Evolutionary conservation across 768 basidiomycete species (phyloP).

Genomic region (Xerocomus brunneocitrinus): DNA sequence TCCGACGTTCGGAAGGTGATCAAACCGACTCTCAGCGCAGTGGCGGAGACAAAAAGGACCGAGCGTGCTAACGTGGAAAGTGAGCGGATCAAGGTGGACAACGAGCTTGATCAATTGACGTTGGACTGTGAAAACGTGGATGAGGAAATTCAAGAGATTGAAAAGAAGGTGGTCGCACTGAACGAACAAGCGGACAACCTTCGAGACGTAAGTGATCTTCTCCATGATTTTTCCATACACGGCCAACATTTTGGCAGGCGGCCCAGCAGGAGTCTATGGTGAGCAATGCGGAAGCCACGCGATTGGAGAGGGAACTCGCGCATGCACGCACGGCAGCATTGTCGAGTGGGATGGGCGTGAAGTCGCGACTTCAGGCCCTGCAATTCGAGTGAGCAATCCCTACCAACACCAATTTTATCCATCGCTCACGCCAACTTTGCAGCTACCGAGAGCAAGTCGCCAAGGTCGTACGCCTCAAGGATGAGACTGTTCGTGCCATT

Average conservation of each 20-base stretch:
- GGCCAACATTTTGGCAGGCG: constrained; percentile 41
- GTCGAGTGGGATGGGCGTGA: constrained; percentile 78
- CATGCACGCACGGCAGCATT: constrained; percentile 72
- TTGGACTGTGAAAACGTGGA: constrained; percentile 78
- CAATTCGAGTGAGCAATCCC: constrained; percentile 61
- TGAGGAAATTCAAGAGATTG: constrained; percentile 68
- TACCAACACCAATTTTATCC: neutral
- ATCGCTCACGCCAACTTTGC: constrained; percentile 6
- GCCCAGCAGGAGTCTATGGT: constrained; percentile 71
- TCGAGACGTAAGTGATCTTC: constrained; percentile 58
- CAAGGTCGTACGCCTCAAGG: constrained; percentile 66
- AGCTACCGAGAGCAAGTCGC: constrained; percentile 80
- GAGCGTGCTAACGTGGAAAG: constrained; percentile 70
- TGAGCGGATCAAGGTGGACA: constrained; percentile 74
- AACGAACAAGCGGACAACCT: constrained; percentile 78
- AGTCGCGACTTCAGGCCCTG: constrained; percentile 68
- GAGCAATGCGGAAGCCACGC: constrained; percentile 59
- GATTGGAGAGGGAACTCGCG: constrained; percentile 67
- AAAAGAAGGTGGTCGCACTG: constrained; percentile 64
- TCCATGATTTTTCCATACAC: neutral
- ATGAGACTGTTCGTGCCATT: constrained; percentile 77
- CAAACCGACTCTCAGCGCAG: constrained; percentile 68
- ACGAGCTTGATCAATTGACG: constrained; percentile 74
- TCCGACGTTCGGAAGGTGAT: constrained; percentile 67
- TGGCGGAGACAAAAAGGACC: constrained; percentile 68